These are phyloP conservation scores for Puccinia coronata DNA, from an alignment of 1,284 basidiomycete genomes.

Conservation along the genomic window DNA sequence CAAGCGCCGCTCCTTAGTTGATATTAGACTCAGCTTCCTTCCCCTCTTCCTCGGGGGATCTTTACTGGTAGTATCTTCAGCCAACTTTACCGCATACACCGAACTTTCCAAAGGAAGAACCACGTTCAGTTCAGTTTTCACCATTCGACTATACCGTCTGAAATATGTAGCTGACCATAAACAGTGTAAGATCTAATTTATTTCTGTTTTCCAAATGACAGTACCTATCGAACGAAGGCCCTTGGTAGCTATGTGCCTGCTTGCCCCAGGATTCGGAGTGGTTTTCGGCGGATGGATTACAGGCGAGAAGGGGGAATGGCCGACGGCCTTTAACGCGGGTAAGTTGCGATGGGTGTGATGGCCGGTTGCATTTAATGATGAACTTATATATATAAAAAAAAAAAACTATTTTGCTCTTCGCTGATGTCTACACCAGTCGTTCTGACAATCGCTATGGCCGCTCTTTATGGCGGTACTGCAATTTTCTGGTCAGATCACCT, in stretches of 20 bases:
- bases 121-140: neutral
- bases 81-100: conserved; percentile 35
- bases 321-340: conserved; percentile 28
- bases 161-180: neutral
- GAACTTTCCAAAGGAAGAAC: conserved; percentile 11
- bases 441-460: conserved; percentile 11
- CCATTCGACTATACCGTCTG: neutral
- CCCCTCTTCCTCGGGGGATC: conserved; percentile 24
- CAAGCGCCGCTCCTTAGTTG: neutral
- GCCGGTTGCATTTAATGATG: no score
- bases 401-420: no score
- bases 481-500: conserved; percentile 35
- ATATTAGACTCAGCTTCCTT: conserved; percentile 23
- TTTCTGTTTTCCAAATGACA: neutral
- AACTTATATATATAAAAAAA: no score
- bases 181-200: neutral
- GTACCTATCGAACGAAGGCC: conserved; percentile 9
- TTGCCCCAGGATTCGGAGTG: conserved; percentile 9
- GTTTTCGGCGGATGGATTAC: conserved; percentile 40
- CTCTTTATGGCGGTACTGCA: conserved; percentile 9
- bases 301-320: conserved; percentile 34
- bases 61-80: neutral
- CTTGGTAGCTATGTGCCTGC: conserved; percentile 13
- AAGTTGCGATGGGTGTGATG: no score
- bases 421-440: no score